Evolutionary conservation across 192 early-diverging fungal genomes (phyloP).

Genomic region (Backusella tarrabulga): DNA sequence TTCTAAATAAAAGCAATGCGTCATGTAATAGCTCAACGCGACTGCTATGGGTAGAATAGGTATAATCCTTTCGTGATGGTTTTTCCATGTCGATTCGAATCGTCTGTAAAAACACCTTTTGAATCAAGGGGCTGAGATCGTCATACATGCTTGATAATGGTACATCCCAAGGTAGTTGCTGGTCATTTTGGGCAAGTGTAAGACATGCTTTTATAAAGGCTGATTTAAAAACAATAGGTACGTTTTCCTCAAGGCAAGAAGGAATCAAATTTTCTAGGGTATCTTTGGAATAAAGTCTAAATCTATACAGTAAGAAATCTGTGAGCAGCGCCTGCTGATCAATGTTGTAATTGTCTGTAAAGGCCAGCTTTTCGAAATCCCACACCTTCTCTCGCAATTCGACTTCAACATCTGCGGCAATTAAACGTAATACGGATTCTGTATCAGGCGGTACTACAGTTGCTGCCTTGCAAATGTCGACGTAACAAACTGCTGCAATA

Average conservation of each 20-base stretch:
- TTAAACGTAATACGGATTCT: constrained; percentile 52
- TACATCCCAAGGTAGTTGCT: constrained; percentile 67
- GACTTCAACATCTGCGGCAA: constrained; percentile 66
- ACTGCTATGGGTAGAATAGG: constrained; percentile 49
- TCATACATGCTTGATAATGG: constrained; percentile 49
- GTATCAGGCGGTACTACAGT: constrained; percentile 61
- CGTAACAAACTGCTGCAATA: constrained; percentile 64
- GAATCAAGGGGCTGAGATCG: constrained; percentile 54
- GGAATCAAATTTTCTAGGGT: constrained; percentile 70
- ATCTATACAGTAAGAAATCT: constrained; percentile 64
- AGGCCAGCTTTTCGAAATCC: background rate
- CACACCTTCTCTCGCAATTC: constrained; percentile 57
- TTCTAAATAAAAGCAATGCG: constrained; percentile 68
- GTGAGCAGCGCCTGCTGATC: constrained; percentile 70
- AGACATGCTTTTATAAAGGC: constrained; percentile 75
- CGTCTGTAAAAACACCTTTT: constrained; percentile 60
- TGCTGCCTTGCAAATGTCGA: constrained; percentile 70
- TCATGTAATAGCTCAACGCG: constrained; percentile 71
- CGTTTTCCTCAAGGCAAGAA: constrained; percentile 59
- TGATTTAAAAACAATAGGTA: constrained; percentile 72
- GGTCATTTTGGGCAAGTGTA: constrained; percentile 59
- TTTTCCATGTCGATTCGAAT: constrained; percentile 27
- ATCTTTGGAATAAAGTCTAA: constrained; percentile 68
- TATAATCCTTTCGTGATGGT: constrained; percentile 33
- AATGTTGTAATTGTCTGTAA: constrained; percentile 43